Base-by-base conservation (phyloP, 208 protist species). In the Novymonas esmeraldas region DNA sequence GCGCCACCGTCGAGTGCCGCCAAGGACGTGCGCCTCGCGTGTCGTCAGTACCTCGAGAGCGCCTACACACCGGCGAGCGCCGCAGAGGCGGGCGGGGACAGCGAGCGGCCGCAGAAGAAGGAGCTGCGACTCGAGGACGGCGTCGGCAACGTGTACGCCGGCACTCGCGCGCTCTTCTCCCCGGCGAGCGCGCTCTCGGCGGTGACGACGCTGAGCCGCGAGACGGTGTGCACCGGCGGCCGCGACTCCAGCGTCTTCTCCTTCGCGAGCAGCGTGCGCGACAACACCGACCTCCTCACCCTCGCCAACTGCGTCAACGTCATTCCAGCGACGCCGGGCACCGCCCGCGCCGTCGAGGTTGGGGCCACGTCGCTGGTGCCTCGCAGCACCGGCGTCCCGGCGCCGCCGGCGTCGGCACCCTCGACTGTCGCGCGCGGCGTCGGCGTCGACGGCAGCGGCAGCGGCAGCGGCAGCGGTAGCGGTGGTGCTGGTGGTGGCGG, bases 201-300 rank as follows among this genome's bases (percentile, higher is more conserved):
- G 20, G 49, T 7, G 24, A 48, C 58, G 9, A 63, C 71, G 46
- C 2, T 18, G 31, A 77, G 57, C 64, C 48, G 59, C 14, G 71
- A 62, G 29, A 58, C 71, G 6, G 60, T 28, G 6, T 66, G 60
- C 60, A 68, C 69, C 7, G 69, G 56, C 10, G 60, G 69, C 6
- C 64, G 64, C 46, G 64, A 77, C 45, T 64, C 42, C 16, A 77
- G 64, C 63, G 50, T 71, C 22, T 70, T 77, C 31, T 76, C 70
- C 55, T 76, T 68, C 63, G 26, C 48, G 29, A 74, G 60, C 61
- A 74, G 69, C 42, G 48, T 55, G 29, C 69, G 39, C 6, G 69
- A 74, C 18, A 58, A 46, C 52, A 49, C 56, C n/a, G 48, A 57
- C 18, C 2, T 20, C 2, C 18, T 24, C 16, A 3, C 13, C 16